Percentiles rank a stretch among this genome's conserved stretches.
Evolutionary conservation across 2,329 filamentous ascomycete genomes (phyloP).

Genomic region (Trichoderma sp.): DNA sequence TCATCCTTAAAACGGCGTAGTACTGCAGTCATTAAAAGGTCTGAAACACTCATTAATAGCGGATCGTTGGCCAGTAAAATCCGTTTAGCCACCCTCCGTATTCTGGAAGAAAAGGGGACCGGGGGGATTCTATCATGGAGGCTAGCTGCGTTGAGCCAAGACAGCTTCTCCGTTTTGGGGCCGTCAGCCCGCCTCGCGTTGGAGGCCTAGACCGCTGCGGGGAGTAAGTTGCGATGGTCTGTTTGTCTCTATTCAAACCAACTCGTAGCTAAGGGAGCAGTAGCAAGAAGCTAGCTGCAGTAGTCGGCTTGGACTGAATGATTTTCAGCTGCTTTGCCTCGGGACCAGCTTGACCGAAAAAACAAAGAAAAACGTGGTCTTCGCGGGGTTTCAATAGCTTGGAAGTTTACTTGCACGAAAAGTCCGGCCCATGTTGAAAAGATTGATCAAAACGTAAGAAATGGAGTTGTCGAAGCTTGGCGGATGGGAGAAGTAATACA

Average conservation of each 20-base stretch:
- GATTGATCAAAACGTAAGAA: neutral
- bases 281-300: neutral
- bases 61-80: neutral
- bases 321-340: neutral
- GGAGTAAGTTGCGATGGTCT: neutral
- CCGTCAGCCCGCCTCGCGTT: neutral
- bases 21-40: neutral
- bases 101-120: neutral
- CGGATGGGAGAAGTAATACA: neutral
- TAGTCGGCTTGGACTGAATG: neutral
- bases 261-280: neutral
- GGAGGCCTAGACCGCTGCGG: neutral
- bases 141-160: neutral
- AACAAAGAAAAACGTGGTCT: neutral
- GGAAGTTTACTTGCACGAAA: neutral
- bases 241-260: neutral
- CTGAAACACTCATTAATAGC: neutral
- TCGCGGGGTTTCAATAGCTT: neutral
- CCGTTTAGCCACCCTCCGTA: neutral
- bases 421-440: neutral
- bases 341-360: neutral
- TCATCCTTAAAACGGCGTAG: neutral
- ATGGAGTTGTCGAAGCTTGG: neutral
- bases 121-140: neutral
- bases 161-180: neutral